Percentiles rank a stretch among this genome's conserved stretches.
Conservation (phyloP, 768 basidiomycete species). For the Phaffia australis region DNA sequence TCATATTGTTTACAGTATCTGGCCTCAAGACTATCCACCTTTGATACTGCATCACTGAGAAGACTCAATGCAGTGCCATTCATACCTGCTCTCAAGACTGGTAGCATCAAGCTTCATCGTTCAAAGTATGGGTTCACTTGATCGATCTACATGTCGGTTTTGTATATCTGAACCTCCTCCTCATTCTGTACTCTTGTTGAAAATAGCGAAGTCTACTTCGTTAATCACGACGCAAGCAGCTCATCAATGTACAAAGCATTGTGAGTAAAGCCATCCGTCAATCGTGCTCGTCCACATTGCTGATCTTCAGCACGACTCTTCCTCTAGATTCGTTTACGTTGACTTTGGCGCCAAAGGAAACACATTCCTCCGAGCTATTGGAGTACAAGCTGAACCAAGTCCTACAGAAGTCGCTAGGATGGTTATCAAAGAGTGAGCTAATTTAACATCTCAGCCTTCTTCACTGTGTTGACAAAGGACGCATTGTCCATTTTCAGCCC, state of each 20-base stretch:
- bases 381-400: constrained; percentile 76
- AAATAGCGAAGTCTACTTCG: constrained; percentile 36
- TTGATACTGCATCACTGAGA: constrained; percentile 42
- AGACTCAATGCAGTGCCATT: constrained; percentile 52
- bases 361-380: constrained; percentile 71
- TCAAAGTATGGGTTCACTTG: background rate
- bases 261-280: constrained; percentile 8
- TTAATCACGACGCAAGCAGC: constrained; percentile 25
- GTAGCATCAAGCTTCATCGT: constrained; percentile 5
- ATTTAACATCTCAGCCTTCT: no score
- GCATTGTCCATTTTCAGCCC: background rate
- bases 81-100: constrained; percentile 48
- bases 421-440: constrained; percentile 22
- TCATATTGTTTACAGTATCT: constrained; percentile 21
- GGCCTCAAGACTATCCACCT: constrained; percentile 45
- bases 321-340: constrained; percentile 57
- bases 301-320: constrained; percentile 62
- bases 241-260: constrained; percentile 19
- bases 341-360: constrained; percentile 77
- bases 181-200: constrained; percentile 26
- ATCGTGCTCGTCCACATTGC: constrained; percentile 32
- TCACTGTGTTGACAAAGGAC: no score
- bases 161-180: background rate
- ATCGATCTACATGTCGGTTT: background rate
- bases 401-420: constrained; percentile 50